phyloP scores from a whole-genome alignment of 2,329 filamentous ascomycete genomes.

The Phyllosticta capitalensis region DNA sequence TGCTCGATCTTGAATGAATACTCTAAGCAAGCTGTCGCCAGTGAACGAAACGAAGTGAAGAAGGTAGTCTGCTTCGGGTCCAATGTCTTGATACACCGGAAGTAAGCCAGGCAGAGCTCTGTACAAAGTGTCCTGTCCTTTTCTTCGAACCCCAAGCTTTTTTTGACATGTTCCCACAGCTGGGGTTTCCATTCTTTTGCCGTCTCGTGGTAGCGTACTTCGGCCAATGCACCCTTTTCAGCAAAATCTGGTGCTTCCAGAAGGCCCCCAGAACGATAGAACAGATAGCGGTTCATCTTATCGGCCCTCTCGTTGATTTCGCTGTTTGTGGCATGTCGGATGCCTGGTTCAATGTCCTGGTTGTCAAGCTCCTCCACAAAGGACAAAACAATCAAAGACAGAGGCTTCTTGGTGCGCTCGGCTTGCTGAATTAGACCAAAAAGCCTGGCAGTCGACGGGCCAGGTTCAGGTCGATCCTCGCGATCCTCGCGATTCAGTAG shows the following conservation, averaged over 20 bases:
- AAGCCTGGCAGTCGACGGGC: neutral
- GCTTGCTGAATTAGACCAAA: slow-evolving; percentile 14
- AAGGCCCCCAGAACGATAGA: slow-evolving; percentile 13
- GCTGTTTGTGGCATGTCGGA: neutral
- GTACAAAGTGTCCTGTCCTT: neutral
- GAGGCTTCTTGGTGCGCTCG: neutral
- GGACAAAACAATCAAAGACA: slow-evolving; percentile 12
- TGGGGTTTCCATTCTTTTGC: slow-evolving; percentile 11
- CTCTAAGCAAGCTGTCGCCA: neutral
- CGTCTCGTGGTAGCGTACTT: slow-evolving; percentile 13
- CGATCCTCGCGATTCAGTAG: slow-evolving; percentile 9
- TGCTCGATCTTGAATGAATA: neutral
- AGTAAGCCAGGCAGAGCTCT: neutral
- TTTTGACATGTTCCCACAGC: neutral
- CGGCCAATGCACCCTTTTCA: neutral
- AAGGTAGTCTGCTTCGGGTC: neutral
- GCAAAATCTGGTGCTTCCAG: slow-evolving; percentile 8
- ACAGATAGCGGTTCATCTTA: slow-evolving; percentile 6
- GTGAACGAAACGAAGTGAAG: neutral
- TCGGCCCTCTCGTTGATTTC: neutral
- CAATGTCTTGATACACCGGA: slow-evolving; percentile 1
- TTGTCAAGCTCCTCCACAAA: slow-evolving; percentile 12
- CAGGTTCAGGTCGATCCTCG: slow-evolving; percentile 10
- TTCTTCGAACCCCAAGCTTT: neutral
- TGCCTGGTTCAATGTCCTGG: slow-evolving; percentile 1